A percentile compares a stretch with the other conserved stretches of the same genome.
Evolutionary conservation across 352 stramenopile genomes (phyloP).

Genomic region (Globisporangium heterothallicum): DNA sequence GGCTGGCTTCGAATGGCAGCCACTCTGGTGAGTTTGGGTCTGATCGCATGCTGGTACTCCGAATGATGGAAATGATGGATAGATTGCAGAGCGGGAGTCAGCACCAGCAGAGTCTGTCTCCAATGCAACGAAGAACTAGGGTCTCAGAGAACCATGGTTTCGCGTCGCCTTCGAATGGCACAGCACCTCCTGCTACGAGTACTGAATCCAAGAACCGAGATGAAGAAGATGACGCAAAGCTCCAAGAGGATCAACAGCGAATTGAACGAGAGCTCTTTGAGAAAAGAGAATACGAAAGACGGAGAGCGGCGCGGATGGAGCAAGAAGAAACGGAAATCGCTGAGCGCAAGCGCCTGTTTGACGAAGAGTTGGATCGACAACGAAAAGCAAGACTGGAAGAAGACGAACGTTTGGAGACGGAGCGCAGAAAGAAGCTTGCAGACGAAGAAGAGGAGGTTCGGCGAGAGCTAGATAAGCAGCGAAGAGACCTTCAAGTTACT

Average conservation of each 20-base stretch:
- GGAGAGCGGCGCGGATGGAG: slow-evolving; percentile 30
- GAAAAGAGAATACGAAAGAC: slow-evolving; percentile 40
- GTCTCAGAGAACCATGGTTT: background rate
- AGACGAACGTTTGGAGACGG: slow-evolving; percentile 23
- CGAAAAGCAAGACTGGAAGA: slow-evolving; percentile 31
- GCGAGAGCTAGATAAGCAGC: slow-evolving; percentile 26
- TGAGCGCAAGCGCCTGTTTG: slow-evolving; percentile 30
- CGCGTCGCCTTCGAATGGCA: background rate
- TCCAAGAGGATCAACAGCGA: slow-evolving; percentile 33
- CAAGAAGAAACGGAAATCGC: slow-evolving; percentile 32
- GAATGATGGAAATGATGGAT: slow-evolving; percentile 67
- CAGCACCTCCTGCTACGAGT: background rate
- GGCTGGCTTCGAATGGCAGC: background rate
- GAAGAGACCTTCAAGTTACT: slow-evolving; percentile 26
- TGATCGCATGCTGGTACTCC: slow-evolving; percentile 45
- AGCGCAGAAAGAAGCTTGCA: slow-evolving; percentile 17
- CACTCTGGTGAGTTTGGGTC: slow-evolving; percentile 1
- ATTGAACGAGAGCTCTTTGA: slow-evolving; percentile 44
- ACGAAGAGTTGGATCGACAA: slow-evolving; percentile 36
- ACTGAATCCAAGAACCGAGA: background rate
- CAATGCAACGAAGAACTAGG: background rate
- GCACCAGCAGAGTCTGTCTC: background rate
- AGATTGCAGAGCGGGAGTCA: slow-evolving; percentile 16
- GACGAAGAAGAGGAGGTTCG: slow-evolving; percentile 33
- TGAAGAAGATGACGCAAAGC: slow-evolving; percentile 6